These are phyloP conservation scores for Ascomycota sp. DNA, from an alignment of 2,329 filamentous ascomycete species.

Conservation along the genomic window DNA sequence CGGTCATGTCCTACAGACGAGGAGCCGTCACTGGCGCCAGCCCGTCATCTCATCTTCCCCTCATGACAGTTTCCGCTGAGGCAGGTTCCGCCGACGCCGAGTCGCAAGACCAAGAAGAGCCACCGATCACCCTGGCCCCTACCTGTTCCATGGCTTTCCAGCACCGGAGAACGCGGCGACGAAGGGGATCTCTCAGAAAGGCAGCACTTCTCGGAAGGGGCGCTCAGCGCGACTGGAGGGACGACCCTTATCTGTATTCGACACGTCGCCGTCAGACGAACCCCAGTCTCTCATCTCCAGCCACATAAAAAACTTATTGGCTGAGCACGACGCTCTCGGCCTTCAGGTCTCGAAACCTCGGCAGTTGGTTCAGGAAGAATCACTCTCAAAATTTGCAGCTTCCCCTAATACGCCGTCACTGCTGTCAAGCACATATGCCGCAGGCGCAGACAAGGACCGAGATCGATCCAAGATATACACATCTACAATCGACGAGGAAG, in stretches of 20 bases:
- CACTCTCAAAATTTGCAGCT: constrained; percentile 17
- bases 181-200: constrained; percentile 73
- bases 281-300: constrained; percentile 4
- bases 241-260: constrained; percentile 22
- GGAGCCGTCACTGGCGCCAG: too few relatives aligned
- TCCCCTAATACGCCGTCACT: constrained; percentile 4
- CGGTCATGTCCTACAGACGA: too few relatives aligned
- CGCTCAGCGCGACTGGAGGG: constrained; percentile 17
- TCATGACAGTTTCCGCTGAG: too few relatives aligned
- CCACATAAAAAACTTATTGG: constrained; percentile 5
- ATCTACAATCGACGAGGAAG: constrained; percentile 64
- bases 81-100: too few relatives aligned
- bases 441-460: constrained; percentile 5
- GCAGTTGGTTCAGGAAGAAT: constrained; percentile 24
- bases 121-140: too few relatives aligned
- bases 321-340: constrained; percentile 17
- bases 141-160: constrained; percentile 5
- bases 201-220: constrained; percentile 65
- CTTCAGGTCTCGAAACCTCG: constrained; percentile 26
- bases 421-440: constrained; percentile 4
- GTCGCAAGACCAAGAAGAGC: too few relatives aligned
- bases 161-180: constrained; percentile 37
- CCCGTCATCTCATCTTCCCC: too few relatives aligned
- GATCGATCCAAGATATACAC: constrained; percentile 22
- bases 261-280: constrained; percentile 14